These are phyloP conservation scores for Flaveria floridana DNA, from an alignment of 140 eudicot genomes.

Conservation along the genomic window DNA sequence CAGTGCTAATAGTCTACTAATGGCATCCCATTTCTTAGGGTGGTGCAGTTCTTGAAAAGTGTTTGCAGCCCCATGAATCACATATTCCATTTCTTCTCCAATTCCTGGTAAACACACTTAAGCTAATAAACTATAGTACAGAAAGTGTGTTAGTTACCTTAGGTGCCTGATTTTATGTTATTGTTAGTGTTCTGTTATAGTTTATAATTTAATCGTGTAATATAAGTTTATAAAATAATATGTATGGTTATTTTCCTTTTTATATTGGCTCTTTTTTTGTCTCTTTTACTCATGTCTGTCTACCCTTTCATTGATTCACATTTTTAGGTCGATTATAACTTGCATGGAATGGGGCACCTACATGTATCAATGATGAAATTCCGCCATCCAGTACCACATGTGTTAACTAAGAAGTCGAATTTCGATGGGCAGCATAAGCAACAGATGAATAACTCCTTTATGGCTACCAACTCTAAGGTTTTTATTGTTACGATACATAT, in stretches of 20 bases:
- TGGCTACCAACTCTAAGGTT: constrained; percentile 56
- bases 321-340: constrained; percentile 71
- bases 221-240: not conserved
- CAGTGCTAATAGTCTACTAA: constrained; percentile 14
- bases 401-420: constrained; percentile 30
- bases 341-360: constrained; percentile 97
- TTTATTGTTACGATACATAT: constrained; percentile 12
- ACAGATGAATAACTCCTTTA: constrained; percentile 25
- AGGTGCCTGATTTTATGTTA: constrained; percentile 21
- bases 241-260: constrained; percentile 10
- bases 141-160: constrained; percentile 18
- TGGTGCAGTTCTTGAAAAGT: constrained; percentile 72
- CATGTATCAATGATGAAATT: constrained; percentile 87
- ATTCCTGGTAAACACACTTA: constrained; percentile 61
- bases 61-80: constrained; percentile 93
- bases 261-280: constrained; percentile 18
- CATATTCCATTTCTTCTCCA: constrained; percentile 96
- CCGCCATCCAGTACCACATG: constrained; percentile 81
- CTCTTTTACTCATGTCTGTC: constrained; percentile 10
- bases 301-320: not conserved
- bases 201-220: not conserved
- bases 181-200: constrained; percentile 11
- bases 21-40: constrained; percentile 45
- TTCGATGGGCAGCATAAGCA: constrained; percentile 33
- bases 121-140: constrained; percentile 19